phyloP scores from a whole-genome alignment of 2,329 filamentous ascomycete species.

The Pseudocercospora pini-densiflorae region DNA sequence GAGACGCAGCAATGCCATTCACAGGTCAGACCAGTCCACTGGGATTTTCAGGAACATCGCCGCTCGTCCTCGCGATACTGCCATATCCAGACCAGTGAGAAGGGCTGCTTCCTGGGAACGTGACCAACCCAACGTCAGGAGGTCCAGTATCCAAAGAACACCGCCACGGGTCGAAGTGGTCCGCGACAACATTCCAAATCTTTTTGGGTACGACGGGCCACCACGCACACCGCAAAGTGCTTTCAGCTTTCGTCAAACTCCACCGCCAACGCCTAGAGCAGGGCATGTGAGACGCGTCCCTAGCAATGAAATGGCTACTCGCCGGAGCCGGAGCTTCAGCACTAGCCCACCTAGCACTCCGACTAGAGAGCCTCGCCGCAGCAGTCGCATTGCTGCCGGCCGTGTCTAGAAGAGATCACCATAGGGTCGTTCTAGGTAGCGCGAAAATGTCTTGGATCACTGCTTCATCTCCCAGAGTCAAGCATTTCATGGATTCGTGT shows the following conservation, averaged over 20 bases:
- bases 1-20: not conserved
- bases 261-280: not conserved
- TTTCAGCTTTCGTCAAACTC: not conserved
- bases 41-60: not conserved
- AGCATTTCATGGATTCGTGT: conserved; percentile 11
- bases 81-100: not conserved
- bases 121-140: not conserved
- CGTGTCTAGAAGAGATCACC: not conserved
- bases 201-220: not conserved
- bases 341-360: not conserved
- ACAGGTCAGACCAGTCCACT: not conserved
- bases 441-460: not conserved
- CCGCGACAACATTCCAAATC: not conserved
- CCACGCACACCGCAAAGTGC: not conserved
- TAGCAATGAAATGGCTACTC: not conserved
- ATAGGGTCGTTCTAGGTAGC: not conserved
- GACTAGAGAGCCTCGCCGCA: not conserved
- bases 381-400: not conserved
- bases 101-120: not conserved
- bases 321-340: not conserved
- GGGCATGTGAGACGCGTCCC: not conserved
- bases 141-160: not conserved
- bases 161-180: not conserved
- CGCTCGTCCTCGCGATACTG: not conserved
- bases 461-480: not conserved